These are phyloP conservation scores for Endogone sp. DNA, from an alignment of 192 early-diverging fungal genomes.

Conservation along the genomic window DNA sequence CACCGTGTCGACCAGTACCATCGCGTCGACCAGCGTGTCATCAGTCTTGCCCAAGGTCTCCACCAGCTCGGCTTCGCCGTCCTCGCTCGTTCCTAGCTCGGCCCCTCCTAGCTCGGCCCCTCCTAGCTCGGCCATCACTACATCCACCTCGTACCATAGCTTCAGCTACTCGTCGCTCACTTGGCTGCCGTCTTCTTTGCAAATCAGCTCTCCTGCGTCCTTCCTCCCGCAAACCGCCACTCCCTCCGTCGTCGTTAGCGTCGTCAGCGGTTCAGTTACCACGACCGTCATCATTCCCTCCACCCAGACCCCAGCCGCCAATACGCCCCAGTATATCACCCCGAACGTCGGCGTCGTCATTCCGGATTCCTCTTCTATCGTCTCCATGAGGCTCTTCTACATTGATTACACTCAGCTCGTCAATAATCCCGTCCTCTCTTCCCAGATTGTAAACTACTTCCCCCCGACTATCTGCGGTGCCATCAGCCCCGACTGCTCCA, in stretches of 20 bases:
- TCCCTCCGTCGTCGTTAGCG: neutral
- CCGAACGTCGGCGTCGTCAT: neutral
- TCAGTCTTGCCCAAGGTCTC: neutral
- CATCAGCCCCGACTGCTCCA: neutral
- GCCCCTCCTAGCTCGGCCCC: neutral
- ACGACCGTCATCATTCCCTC: neutral
- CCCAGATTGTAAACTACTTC: constrained; percentile 21
- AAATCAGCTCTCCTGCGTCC: neutral
- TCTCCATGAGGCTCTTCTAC: neutral
- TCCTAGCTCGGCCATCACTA: neutral
- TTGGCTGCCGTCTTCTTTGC: neutral
- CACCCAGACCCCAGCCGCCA: neutral
- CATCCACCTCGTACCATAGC: neutral
- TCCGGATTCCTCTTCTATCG: neutral
- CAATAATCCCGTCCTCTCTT: constrained; percentile 13
- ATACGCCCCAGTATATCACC: neutral
- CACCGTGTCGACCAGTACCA: neutral
- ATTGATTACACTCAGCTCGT: constrained; percentile 23
- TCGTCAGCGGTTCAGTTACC: neutral
- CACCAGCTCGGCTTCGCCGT: neutral
- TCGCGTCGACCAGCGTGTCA: no score
- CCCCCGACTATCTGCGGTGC: constrained; percentile 14
- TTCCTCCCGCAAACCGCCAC: neutral
- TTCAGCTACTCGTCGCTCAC: neutral
- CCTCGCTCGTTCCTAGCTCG: neutral